phyloP scores from a whole-genome alignment of 1,139 yeast genomes.

The Yamadazyma membranifaciens region DNA sequence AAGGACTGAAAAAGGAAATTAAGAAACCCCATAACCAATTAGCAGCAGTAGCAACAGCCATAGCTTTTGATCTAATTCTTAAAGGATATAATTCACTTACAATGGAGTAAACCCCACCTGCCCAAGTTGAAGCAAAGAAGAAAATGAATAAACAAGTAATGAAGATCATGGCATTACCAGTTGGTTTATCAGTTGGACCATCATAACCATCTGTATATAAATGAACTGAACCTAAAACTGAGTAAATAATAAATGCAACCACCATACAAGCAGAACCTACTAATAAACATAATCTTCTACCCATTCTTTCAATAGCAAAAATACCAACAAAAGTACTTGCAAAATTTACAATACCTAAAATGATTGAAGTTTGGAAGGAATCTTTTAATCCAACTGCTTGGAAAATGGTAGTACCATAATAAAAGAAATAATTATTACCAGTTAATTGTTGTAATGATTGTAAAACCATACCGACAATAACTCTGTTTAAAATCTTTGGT shows the following conservation, averaged over 20 bases:
- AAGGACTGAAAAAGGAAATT: conserved; percentile 72
- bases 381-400: conserved; percentile 70
- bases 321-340: conserved; percentile 68
- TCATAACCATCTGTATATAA: conserved; percentile 53
- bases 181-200: conserved; percentile 32
- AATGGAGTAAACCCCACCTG: conserved; percentile 76
- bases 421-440: conserved; percentile 80
- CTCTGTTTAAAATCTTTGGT: conserved; percentile 63
- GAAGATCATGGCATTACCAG: conserved; percentile 73
- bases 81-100: conserved; percentile 78
- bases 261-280: conserved; percentile 49
- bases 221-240: conserved; percentile 56
- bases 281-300: conserved; percentile 67
- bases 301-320: conserved; percentile 63
- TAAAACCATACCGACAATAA: conserved; percentile 58
- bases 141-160: conserved; percentile 75
- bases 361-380: conserved; percentile 72
- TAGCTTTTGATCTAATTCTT: conserved; percentile 76
- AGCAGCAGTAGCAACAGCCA: conserved; percentile 70
- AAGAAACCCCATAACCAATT: conserved; percentile 82
- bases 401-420: conserved; percentile 78
- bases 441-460: conserved; percentile 75
- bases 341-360: conserved; percentile 75
- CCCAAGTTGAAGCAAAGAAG: conserved; percentile 85
- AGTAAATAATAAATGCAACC: conserved; percentile 56